Evolutionary conservation across 805 yeast species (phyloP).

Genomic region (Helenozyma baotianmanensis): DNA sequence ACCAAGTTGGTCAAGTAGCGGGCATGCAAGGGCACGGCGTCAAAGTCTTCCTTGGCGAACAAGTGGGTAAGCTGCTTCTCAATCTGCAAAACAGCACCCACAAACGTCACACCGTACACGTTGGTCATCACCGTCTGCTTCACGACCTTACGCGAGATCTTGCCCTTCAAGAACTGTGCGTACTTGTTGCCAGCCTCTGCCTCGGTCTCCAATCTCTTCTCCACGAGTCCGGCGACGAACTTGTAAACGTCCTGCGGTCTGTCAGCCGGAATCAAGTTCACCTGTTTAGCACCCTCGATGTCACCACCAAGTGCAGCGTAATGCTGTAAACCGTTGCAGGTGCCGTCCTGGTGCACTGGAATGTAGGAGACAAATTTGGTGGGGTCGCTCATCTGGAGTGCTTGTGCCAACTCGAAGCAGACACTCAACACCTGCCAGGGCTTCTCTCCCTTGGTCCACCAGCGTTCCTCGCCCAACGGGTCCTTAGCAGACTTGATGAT

Average conservation of each 20-base stretch:
- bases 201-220: conserved; percentile 48
- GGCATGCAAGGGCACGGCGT: conserved; percentile 14
- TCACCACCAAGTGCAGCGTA: conserved; percentile 88
- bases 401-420: conserved; percentile 62
- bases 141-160: conserved; percentile 79
- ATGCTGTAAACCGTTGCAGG: conserved; percentile 83
- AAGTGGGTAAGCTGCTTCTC: conserved; percentile 66
- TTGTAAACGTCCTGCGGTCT: conserved; percentile 75
- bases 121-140: conserved; percentile 98
- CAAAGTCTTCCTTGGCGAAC: conserved; percentile 44
- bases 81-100: conserved; percentile 90
- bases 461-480: conserved; percentile 53
- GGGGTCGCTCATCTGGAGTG: conserved; percentile 59
- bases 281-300: conserved; percentile 76
- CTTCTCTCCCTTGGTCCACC: conserved; percentile 75
- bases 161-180: conserved; percentile 54
- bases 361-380: conserved; percentile 61
- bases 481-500: conserved; percentile 55
- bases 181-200: conserved; percentile 49
- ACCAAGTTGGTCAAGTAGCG: conserved; percentile 73
- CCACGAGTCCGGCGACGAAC: conserved; percentile 63
- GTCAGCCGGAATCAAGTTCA: conserved; percentile 65
- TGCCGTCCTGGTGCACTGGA: conserved; percentile 84
- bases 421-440: conserved; percentile 81
- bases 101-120: conserved; percentile 92